A percentile compares a stretch with the other conserved stretches of the same genome.
These are phyloP conservation scores for Fusarium tanahbumbuense DNA, from an alignment of 2,329 filamentous ascomycete species.

Conservation along the genomic window DNA sequence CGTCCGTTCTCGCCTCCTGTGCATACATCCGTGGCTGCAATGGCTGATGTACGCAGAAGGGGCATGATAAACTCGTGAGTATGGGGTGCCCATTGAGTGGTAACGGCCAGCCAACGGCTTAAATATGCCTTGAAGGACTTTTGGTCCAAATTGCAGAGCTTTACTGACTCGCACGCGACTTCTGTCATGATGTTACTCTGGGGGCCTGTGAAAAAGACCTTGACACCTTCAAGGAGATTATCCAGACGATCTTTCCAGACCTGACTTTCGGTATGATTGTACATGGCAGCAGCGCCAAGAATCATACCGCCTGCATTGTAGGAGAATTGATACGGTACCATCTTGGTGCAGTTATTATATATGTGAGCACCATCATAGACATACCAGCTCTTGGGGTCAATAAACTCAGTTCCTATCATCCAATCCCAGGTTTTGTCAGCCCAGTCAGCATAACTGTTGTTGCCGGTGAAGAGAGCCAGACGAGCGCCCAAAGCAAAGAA, in stretches of 20 bases:
- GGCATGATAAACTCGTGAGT: slow-evolving; percentile 65
- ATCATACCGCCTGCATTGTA: slow-evolving; percentile 77
- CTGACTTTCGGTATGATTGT: slow-evolving; percentile 66
- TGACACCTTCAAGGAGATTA: slow-evolving; percentile 64
- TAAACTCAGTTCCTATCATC: slow-evolving; percentile 68
- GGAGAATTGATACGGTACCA: slow-evolving; percentile 73
- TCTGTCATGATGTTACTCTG: slow-evolving; percentile 71
- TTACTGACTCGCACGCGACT: slow-evolving; percentile 71
- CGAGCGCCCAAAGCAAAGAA: slow-evolving; percentile 74
- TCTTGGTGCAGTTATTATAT: slow-evolving; percentile 65
- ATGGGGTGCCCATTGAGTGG: slow-evolving; percentile 72
- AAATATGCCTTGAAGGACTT: slow-evolving; percentile 74
- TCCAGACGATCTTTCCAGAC: slow-evolving; percentile 70
- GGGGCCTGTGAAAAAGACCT: slow-evolving; percentile 66
- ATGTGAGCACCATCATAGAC: slow-evolving; percentile 73
- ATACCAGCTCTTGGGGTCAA: slow-evolving; percentile 66
- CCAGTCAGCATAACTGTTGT: slow-evolving; percentile 82
- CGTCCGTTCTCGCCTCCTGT: slow-evolving; percentile 66
- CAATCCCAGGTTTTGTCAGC: slow-evolving; percentile 79
- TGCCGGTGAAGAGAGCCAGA: slow-evolving; percentile 80
- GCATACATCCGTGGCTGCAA: slow-evolving; percentile 68
- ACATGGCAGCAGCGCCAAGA: slow-evolving; percentile 75
- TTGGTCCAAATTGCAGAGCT: slow-evolving; percentile 71
- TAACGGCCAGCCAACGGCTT: slow-evolving; percentile 70
- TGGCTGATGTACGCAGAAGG: slow-evolving; percentile 65